Evolutionary conservation across 2,329 filamentous ascomycete species (phyloP), one percentile per base, ranked within the genome.

Genomic region (Thermomyces lanuginosus): DNA sequence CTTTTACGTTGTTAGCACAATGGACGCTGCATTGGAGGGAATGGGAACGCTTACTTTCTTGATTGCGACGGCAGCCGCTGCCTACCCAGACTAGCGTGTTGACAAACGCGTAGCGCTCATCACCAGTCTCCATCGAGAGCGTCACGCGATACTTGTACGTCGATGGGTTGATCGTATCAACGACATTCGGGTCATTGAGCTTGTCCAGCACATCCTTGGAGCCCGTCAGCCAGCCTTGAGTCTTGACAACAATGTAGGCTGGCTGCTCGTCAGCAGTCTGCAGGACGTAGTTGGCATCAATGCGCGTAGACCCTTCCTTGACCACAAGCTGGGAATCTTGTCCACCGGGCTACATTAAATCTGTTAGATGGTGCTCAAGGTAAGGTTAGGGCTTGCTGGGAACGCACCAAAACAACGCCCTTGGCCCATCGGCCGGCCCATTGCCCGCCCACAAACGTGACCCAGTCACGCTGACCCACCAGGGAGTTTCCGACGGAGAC

Each of bases 391-490:
- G 11, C 23, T 20, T 16, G 16, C 22, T 12, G 29, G 31, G 26
- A 4, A 11, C 16, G 4, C 46, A 63, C 59, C 46, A 63, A 41
- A 30, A 63, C 52, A 27, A 61, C 56, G 14, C 61, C 61, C 38
- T 61, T 61, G 8, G 60, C 61, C 60, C 60, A 65, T 44, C 58
- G 45, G 25, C 61, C 61, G 24, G 58, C 58, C 61, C 61, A 65
- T 36, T 62, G 55, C 8, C 61, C 61, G 28, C 59, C 59, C 18
- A 61, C 45, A 35, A 61, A 63, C 18, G 56, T 59, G 22, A 64
- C 53, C 61, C 61, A 64, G 34, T 63, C 59, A 21, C 60, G 45
- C 28, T 60, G 51, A n/a, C 61, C 61, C 51, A 56, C 63, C 17
- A 62, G 46, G 18, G 53, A 52, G 11, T 45, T 44, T 3, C 61